phyloP scores from a whole-genome alignment of 2,329 filamentous ascomycete genomes.

The Fusarium sp. region DNA sequence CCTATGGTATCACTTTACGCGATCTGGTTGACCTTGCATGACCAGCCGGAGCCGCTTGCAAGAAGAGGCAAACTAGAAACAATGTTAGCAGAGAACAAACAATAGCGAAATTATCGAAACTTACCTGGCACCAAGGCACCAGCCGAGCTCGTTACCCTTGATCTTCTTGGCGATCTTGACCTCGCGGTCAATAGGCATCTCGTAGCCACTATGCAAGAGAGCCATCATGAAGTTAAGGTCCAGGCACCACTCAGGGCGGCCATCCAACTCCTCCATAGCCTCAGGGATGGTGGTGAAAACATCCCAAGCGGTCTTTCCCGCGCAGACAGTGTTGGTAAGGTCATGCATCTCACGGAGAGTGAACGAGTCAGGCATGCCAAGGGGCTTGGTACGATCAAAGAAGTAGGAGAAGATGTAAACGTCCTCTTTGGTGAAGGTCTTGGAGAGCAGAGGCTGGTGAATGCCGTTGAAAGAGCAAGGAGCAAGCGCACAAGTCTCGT shows the following conservation, averaged over 20 bases:
- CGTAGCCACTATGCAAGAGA: conserved; percentile 93
- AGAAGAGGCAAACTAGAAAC: conserved; percentile 81
- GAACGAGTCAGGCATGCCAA: conserved; percentile 99
- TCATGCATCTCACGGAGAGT: conserved; percentile 91
- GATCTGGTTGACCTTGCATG: conserved; percentile 86
- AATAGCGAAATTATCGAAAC: conserved; percentile 46
- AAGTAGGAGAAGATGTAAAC: conserved; percentile 99
- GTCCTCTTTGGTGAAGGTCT: conserved; percentile 92
- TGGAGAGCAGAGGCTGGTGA: conserved; percentile 90
- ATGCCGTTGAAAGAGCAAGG: conserved; percentile 99
- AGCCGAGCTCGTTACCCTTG: conserved; percentile 94
- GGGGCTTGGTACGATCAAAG: conserved; percentile 91
- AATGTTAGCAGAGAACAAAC: conserved; percentile 31
- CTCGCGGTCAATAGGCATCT: conserved; percentile 96
- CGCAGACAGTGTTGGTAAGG: conserved; percentile 86
- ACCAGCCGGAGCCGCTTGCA: conserved; percentile 86
- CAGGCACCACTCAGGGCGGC: conserved; percentile 89
- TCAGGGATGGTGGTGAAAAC: conserved; percentile 81
- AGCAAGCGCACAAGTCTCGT: conserved; percentile 80
- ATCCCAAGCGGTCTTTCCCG: conserved; percentile 81
- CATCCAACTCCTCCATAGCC: conserved; percentile 83
- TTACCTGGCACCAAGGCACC: conserved; percentile 97
- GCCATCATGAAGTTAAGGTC: conserved; percentile 98
- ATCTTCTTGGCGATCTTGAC: conserved; percentile 99
- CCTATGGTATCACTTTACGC: conserved; percentile 59